Base-by-base conservation (phyloP, 257 asterid species). In the Nicotiana tabacum region DNA sequence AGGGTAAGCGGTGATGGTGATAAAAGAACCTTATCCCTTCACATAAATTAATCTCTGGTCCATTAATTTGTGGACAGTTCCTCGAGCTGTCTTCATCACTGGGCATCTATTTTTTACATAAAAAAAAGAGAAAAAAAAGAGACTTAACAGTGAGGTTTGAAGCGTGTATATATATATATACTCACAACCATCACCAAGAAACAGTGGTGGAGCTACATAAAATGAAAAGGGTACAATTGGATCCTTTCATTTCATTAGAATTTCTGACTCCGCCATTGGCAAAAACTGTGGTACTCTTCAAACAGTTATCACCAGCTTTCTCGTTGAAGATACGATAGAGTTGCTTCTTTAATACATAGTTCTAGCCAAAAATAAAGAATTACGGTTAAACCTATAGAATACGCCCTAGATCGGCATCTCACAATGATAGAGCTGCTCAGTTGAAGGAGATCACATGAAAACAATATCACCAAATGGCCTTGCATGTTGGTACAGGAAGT, bases 401-500 rank as follows among this genome's bases (percentile, higher is more conserved):
- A 9, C 0, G 9, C 9, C 9, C 43, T 37, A 37, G 9, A 37
- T 37, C 9, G 2, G 46, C 46, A 39, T 39, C 8, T 39, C 46
- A 37, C 2, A 6, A 7, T 39, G 48, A 39, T 39, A 39, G 46
- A 7, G 32, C 0, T 21, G 29, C 13, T 18, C 1, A 3, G 66
- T 62, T 16, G 33, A 6, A 29, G 4, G 2, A 16, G 18, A 18
- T 21, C 27, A 21, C 5, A 6, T 39, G 46, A 39, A 39, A 6
- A 43, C 11, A 43, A 29, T 30, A 55, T 56, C 67, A 30, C 0
- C 11, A 72, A 56, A 56, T 78, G 82, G 2, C 69, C 82, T 78
- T 78, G 68, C 82, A 78, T 78, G 82, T 56, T 78, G 82, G 82
- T 60, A 15, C 82, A 57, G 2, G 68, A 57, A 78, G 69, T 24